Conservation (phyloP, 495 filamentous ascomycete genomes). For the Tuber microsphaerosporum region DNA sequence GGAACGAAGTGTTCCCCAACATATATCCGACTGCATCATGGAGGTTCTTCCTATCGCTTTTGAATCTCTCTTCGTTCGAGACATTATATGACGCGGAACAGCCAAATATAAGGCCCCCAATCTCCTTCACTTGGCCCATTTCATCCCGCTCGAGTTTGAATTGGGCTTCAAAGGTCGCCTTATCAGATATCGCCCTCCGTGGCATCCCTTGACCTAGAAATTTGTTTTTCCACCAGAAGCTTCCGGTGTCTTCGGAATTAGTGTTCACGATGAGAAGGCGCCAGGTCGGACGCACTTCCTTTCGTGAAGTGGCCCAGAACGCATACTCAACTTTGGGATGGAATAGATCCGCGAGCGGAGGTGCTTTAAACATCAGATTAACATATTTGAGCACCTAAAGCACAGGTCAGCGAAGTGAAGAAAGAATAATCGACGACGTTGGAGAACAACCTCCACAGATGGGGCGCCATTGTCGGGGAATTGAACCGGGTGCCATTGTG, state of each 20-base stretch:
- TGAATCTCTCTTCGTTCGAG: constrained; percentile 37
- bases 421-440: not conserved
- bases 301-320: constrained; percentile 13
- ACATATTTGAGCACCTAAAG: not conserved
- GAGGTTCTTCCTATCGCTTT: constrained; percentile 29
- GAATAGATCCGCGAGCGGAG: constrained; percentile 30
- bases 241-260: constrained; percentile 22
- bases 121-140: constrained; percentile 25
- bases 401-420: not conserved
- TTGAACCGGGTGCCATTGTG: constrained; percentile 33
- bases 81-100: constrained; percentile 37
- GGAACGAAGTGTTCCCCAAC: constrained; percentile 19
- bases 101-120: constrained; percentile 38
- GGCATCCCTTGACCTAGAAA: constrained; percentile 30
- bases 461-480: constrained; percentile 23
- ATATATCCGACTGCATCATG: constrained; percentile 32
- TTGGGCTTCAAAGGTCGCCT: constrained; percentile 32
- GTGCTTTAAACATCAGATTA: constrained; percentile 20
- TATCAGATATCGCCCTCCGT: constrained; percentile 25
- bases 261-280: constrained; percentile 35
- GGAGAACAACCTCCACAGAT: constrained; percentile 9
- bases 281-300: constrained; percentile 19
- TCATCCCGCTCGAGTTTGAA: constrained; percentile 15
- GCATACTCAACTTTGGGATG: constrained; percentile 31
- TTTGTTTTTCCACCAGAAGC: constrained; percentile 39